These are phyloP conservation scores for Chaetomium sp. DNA, from an alignment of 2,329 filamentous ascomycete species.

Conservation along the genomic window DNA sequence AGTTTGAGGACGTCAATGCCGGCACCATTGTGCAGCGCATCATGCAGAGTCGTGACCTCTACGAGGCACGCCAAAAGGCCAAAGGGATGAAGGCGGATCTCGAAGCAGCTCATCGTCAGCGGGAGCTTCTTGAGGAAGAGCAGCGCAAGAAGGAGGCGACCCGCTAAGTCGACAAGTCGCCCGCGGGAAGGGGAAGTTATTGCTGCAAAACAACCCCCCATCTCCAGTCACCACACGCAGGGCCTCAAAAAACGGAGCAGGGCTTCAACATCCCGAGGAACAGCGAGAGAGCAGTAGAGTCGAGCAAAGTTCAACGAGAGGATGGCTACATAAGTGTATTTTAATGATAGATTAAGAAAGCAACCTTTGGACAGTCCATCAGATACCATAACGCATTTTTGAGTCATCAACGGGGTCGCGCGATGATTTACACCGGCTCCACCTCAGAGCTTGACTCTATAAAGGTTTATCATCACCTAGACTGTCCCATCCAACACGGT, in stretches of 20 bases:
- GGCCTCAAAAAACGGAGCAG: neutral
- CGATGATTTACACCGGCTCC: constrained; percentile 29
- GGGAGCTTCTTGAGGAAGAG: constrained; percentile 57
- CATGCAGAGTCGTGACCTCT: constrained; percentile 75
- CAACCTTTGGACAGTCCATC: constrained; percentile 27
- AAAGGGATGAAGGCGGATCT: constrained; percentile 81
- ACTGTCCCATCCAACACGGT: constrained; percentile 37
- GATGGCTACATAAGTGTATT: too few relatives aligned
- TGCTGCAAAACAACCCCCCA: neutral
- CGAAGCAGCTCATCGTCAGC: constrained; percentile 59
- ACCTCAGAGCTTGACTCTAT: constrained; percentile 99
- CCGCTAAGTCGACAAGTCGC: neutral
- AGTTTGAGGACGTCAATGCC: constrained; percentile 82
- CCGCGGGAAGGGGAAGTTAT: too few relatives aligned
- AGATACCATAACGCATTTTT: constrained; percentile 37
- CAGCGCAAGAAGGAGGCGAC: constrained; percentile 41
- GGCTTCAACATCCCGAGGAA: constrained; percentile 18
- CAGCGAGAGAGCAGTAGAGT: too few relatives aligned
- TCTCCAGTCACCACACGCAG: constrained; percentile 10
- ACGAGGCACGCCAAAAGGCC: constrained; percentile 83
- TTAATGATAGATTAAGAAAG: constrained; percentile 10
- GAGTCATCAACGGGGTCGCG: constrained; percentile 39
- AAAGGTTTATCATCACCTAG: constrained; percentile 84
- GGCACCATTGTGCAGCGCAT: constrained; percentile 89
- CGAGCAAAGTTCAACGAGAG: too few relatives aligned